Evolutionary conservation across 345 rosid species (phyloP).

Genomic region (Populus nigra): DNA sequence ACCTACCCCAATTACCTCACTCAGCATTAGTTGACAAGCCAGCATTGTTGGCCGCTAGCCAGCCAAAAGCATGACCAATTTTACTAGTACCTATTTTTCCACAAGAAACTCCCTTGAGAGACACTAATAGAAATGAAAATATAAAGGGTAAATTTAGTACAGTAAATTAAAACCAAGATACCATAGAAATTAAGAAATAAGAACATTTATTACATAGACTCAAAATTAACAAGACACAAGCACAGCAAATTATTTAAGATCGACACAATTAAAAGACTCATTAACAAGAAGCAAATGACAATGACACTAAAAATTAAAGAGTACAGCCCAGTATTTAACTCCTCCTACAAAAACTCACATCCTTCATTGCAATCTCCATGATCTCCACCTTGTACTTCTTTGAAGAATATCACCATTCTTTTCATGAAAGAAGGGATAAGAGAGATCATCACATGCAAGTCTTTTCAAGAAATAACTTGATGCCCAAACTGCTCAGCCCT

Average conservation of each 20-base stretch:
- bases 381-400: background rate
- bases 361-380: background rate
- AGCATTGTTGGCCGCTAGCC: background rate
- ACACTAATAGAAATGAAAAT: background rate
- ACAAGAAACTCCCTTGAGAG: background rate
- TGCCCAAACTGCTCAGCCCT: constrained; percentile 62
- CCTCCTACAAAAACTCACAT: background rate
- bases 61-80: background rate
- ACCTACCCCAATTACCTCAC: no score
- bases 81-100: background rate
- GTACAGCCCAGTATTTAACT: background rate
- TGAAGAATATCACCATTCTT: background rate
- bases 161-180: background rate
- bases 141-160: background rate
- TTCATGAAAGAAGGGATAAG: background rate
- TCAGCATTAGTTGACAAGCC: no score
- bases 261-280: background rate
- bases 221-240: background rate
- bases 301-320: background rate
- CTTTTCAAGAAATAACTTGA: constrained; percentile 17
- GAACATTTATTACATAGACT: background rate
- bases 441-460: background rate
- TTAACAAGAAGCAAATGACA: background rate
- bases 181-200: background rate
- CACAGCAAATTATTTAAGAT: background rate